Conservation (phyloP, 257 asterid species). For the Solanum habrochaites region DNA sequence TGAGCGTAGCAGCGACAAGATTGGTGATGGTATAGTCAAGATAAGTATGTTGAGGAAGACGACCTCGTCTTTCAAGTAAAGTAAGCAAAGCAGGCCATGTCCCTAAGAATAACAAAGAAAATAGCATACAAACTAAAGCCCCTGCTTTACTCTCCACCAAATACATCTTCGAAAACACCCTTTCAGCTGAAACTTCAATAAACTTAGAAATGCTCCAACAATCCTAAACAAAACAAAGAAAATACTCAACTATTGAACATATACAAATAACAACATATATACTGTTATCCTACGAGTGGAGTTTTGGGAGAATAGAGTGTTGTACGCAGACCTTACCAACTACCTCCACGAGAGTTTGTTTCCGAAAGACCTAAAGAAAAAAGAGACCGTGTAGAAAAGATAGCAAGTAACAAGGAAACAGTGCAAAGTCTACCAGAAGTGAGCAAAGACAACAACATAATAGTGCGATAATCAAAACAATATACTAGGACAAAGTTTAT, state of each 20-base stretch:
- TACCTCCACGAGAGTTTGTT: not conserved
- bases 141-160: constrained; percentile 89
- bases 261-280: no score
- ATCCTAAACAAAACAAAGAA: constrained; percentile 16
- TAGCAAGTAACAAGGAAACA: no score
- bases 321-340: not conserved
- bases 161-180: constrained; percentile 45
- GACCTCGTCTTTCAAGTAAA: constrained; percentile 80
- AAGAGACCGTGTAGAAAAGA: not conserved
- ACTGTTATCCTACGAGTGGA: not conserved
- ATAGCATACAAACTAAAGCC: constrained; percentile 80
- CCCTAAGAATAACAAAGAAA: constrained; percentile 62
- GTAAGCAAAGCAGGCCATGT: constrained; percentile 95
- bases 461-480: not conserved
- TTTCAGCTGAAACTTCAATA: constrained; percentile 4
- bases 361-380: no score
- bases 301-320: no score
- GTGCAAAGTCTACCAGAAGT: not conserved
- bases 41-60: constrained; percentile 92
- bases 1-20: constrained; percentile 67
- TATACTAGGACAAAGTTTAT: not conserved
- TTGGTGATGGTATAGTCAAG: constrained; percentile 86
- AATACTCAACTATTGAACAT: not conserved
- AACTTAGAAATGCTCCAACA: constrained; percentile 15
- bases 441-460: no score